Percentiles rank a stretch among this genome's conserved stretches.
Conservation (phyloP, 2,329 filamentous ascomycete species). For the Aspergillus tamarii region DNA sequence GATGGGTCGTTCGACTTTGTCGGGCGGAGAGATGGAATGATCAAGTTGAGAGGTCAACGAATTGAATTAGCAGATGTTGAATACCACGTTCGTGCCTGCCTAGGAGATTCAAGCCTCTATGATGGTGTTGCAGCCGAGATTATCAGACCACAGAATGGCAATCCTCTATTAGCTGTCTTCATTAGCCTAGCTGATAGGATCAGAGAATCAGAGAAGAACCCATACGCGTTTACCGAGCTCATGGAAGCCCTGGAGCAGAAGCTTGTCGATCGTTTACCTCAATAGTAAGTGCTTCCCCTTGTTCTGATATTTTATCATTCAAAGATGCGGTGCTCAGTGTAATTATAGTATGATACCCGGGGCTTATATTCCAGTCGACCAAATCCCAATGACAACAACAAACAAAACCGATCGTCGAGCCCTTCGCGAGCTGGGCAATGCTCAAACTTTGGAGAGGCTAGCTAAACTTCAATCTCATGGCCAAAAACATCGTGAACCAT, state of each 20-base stretch:
- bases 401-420: neutral
- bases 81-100: neutral
- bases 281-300: neutral
- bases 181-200: neutral
- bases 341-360: neutral
- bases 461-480: neutral
- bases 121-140: neutral
- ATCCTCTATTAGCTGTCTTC: neutral
- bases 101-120: neutral
- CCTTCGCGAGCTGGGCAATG: neutral
- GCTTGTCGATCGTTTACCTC: neutral
- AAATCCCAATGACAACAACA: neutral
- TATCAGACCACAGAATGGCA: neutral
- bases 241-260: neutral
- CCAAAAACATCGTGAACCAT: neutral
- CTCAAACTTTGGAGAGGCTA: neutral
- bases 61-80: constrained; percentile 22
- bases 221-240: neutral
- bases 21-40: constrained; percentile 31
- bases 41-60: constrained; percentile 31
- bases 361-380: neutral
- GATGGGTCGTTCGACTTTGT: constrained; percentile 24
- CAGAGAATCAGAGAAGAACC: neutral
- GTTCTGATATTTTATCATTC: neutral
- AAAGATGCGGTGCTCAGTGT: neutral